Percentiles rank a stretch among this genome's conserved stretches.
These are phyloP conservation scores for Saturnispora saitoi DNA, from an alignment of 805 yeast species.

Conservation along the genomic window DNA sequence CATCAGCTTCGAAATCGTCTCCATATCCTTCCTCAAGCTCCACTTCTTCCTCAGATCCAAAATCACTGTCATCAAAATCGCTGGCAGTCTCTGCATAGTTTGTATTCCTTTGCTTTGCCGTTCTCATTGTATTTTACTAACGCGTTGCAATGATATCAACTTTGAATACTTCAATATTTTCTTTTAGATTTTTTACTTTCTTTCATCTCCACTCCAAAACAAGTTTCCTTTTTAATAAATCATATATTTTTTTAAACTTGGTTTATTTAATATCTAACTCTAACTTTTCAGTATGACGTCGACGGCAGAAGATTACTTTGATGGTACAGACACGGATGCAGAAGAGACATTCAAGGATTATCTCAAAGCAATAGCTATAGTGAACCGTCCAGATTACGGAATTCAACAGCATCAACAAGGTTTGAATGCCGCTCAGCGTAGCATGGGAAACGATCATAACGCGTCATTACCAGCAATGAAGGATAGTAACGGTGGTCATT, in stretches of 20 bases:
- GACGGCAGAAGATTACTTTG: slow-evolving; percentile 6
- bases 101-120: background rate
- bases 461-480: background rate
- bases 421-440: background rate
- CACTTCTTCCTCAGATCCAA: slow-evolving; percentile 12
- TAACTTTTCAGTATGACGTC: background rate
- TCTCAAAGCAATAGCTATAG: slow-evolving; percentile 12
- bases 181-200: background rate
- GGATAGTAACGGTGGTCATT: background rate
- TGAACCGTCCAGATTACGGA: background rate
- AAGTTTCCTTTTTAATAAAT: background rate
- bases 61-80: slow-evolving; percentile 9
- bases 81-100: slow-evolving; percentile 3
- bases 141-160: background rate
- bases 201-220: background rate
- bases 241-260: background rate
- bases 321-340: slow-evolving; percentile 1
- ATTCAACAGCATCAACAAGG: slow-evolving; percentile 12
- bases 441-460: background rate
- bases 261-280: background rate
- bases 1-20: slow-evolving; percentile 4
- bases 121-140: background rate
- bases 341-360: slow-evolving; percentile 15
- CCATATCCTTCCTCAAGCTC: slow-evolving; percentile 13
- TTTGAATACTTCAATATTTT: background rate